Percentiles rank a stretch among this genome's conserved stretches.
These are phyloP conservation scores for Persicaria tinctoria DNA, from an alignment of 148 eudicot genomes.

Conservation along the genomic window DNA sequence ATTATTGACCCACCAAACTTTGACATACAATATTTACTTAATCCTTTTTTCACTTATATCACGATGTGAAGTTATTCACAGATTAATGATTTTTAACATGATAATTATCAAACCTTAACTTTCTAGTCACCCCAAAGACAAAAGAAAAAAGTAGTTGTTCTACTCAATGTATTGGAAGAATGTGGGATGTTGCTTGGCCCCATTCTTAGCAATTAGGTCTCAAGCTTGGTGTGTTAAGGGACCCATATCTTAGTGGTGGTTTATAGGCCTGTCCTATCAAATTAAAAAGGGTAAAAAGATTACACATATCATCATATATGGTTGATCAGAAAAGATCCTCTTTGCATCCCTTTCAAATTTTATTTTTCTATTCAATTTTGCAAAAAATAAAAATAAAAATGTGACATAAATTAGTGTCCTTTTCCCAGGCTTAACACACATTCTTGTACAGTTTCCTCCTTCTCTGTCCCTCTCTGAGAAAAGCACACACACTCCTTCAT, in stretches of 20 bases:
- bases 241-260: slow-evolving; percentile 9
- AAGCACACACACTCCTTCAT: neutral
- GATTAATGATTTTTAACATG: slow-evolving; percentile 2
- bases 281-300: slow-evolving; percentile 8
- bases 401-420: slow-evolving; percentile 1
- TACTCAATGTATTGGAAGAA: slow-evolving; percentile 7
- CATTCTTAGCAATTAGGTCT: slow-evolving; percentile 9
- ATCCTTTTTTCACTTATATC: neutral
- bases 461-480: neutral
- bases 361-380: neutral
- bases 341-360: neutral
- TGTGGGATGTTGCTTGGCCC: slow-evolving; percentile 5
- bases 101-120: slow-evolving; percentile 5
- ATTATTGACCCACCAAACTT: no score
- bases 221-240: neutral
- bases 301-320: slow-evolving; percentile 9
- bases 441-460: slow-evolving; percentile 1
- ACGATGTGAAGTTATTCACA: slow-evolving; percentile 2
- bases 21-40: neutral
- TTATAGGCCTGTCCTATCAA: slow-evolving; percentile 10
- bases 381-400: neutral
- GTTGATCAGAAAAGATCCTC: slow-evolving; percentile 9
- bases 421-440: neutral
- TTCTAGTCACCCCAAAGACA: slow-evolving; percentile 4
- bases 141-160: neutral